These are phyloP conservation scores for Hericium rajendrae DNA, from an alignment of 768 basidiomycete species.

Conservation along the genomic window DNA sequence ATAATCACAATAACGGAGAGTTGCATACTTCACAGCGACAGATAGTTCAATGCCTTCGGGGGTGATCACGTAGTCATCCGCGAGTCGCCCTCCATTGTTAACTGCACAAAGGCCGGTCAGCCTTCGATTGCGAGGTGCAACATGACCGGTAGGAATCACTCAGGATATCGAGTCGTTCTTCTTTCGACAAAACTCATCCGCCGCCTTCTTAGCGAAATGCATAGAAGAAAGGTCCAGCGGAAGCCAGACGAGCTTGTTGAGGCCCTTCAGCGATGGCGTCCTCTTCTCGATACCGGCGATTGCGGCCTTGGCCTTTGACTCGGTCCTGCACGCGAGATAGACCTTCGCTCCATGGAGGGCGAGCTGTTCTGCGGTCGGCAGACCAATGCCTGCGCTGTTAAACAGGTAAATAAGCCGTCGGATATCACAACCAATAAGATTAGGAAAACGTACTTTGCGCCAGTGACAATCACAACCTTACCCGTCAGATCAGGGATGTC, in stretches of 20 bases:
- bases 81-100: conserved; percentile 37
- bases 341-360: conserved; percentile 24
- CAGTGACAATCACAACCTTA: conserved; percentile 46
- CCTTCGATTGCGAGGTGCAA: background rate
- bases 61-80: conserved; percentile 10
- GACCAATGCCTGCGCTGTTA: conserved; percentile 39
- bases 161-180: conserved; percentile 45
- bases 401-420: background rate
- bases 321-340: conserved; percentile 15
- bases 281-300: conserved; percentile 13
- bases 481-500: conserved; percentile 38
- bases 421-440: background rate
- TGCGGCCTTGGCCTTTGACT: conserved; percentile 8
- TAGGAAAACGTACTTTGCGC: conserved; percentile 37
- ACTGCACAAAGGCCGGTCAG: conserved; percentile 23
- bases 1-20: too few relatives aligned
- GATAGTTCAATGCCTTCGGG: conserved; percentile 26
- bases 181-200: conserved; percentile 39
- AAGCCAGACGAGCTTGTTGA: conserved; percentile 32
- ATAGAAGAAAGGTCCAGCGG: conserved; percentile 44
- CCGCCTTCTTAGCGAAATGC: conserved; percentile 34
- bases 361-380: conserved; percentile 40
- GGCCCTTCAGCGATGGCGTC: background rate
- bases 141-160: conserved; percentile 24
- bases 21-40: conserved; percentile 33